Conservation (phyloP, 2,329 filamentous ascomycete species). For the Penicillium sclerotiorum region DNA sequence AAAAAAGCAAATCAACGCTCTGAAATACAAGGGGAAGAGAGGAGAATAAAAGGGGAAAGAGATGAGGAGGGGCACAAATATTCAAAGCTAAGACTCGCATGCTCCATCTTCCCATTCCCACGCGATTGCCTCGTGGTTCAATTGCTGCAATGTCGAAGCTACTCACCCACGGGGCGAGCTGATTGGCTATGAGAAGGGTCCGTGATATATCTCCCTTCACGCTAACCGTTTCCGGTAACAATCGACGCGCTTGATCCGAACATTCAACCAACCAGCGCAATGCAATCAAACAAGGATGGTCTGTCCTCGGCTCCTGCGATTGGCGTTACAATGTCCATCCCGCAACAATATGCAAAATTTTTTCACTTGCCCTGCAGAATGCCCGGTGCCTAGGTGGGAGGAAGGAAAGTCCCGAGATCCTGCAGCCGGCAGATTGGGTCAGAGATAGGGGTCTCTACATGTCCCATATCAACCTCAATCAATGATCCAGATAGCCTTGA, state of each 20-base stretch:
- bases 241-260: background rate
- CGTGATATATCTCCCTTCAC: background rate
- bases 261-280: background rate
- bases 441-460: too few relatives aligned
- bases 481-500: too few relatives aligned
- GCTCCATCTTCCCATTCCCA: background rate
- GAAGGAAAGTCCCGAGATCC: too few relatives aligned
- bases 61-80: background rate
- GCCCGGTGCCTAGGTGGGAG: too few relatives aligned
- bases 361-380: background rate
- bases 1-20: background rate
- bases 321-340: background rate
- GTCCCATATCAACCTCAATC: too few relatives aligned
- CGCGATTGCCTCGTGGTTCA: background rate
- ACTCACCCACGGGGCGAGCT: constrained; percentile 1
- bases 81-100: background rate
- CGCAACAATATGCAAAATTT: background rate
- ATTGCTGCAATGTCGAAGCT: background rate
- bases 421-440: too few relatives aligned
- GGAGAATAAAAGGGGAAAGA: background rate
- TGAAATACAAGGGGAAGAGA: background rate
- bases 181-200: constrained; percentile 2
- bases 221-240: background rate
- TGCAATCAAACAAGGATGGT: background rate
- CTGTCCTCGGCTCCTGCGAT: background rate